Evolutionary conservation across 2,329 filamentous ascomycete genomes (phyloP).

Genomic region (Dothideomycetes sp.): DNA sequence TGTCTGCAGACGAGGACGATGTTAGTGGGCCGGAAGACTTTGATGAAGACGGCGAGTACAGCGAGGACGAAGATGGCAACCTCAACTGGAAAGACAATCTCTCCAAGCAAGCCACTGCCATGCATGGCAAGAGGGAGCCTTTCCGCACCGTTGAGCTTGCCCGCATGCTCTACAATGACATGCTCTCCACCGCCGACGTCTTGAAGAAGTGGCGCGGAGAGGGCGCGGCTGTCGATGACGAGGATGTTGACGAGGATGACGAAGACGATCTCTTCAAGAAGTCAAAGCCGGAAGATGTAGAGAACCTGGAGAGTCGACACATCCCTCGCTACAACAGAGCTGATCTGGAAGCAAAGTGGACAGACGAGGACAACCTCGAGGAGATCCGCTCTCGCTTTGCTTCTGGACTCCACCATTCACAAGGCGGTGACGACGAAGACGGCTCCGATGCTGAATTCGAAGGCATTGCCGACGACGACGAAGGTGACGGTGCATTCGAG

Average conservation of each 20-base stretch:
- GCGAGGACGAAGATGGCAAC: slow-evolving; percentile 56
- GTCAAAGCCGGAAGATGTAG: slow-evolving; percentile 36
- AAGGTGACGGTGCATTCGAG: slow-evolving; percentile 73
- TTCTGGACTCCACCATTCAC: slow-evolving; percentile 48
- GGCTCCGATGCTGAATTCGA: slow-evolving; percentile 41
- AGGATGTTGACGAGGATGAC: slow-evolving; percentile 47
- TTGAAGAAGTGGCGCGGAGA: slow-evolving; percentile 71
- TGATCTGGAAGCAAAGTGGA: slow-evolving; percentile 76
- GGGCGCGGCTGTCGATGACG: slow-evolving; percentile 38
- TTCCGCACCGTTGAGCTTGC: slow-evolving; percentile 77
- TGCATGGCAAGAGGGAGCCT: slow-evolving; percentile 58
- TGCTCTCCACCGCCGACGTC: slow-evolving; percentile 63
- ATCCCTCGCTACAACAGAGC: slow-evolving; percentile 74
- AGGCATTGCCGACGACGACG: slow-evolving; percentile 43
- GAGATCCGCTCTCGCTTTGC: slow-evolving; percentile 65
- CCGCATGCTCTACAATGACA: slow-evolving; percentile 78
- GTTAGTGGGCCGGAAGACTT: slow-evolving; percentile 26
- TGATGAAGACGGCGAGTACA: slow-evolving; percentile 24
- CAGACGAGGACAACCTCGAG: slow-evolving; percentile 65
- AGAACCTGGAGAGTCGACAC: slow-evolving; percentile 57
- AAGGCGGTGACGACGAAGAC: slow-evolving; percentile 41
- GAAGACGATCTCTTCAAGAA: slow-evolving; percentile 56
- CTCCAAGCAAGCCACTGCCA: slow-evolving; percentile 57
- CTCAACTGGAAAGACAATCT: slow-evolving; percentile 85
- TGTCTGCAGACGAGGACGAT: slow-evolving; percentile 48